Conservation (phyloP, 2,329 filamentous ascomycete species). For the Ceratocystis cacaofunesta region DNA sequence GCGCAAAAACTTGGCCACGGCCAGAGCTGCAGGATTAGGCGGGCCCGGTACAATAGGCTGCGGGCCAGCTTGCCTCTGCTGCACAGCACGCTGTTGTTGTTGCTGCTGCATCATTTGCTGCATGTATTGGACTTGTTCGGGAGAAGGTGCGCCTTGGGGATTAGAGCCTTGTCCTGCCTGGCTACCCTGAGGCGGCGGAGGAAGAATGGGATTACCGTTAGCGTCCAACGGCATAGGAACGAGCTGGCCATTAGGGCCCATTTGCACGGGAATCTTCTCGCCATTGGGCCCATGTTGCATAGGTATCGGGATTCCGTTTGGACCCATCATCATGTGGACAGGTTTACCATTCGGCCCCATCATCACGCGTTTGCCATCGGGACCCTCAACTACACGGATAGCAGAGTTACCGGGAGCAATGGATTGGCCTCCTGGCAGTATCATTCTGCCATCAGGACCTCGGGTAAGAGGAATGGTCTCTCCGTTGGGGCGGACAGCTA, state of each 20-base stretch:
- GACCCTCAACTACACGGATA: constrained; percentile 2
- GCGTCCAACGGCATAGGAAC: neutral
- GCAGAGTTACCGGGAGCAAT: neutral
- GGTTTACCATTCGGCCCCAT: constrained; percentile 4
- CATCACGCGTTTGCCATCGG: constrained; percentile 10
- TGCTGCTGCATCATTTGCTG: constrained; percentile 14
- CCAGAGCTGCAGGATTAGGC: constrained; percentile 75
- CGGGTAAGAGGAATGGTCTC: constrained; percentile 8
- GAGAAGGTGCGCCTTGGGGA: neutral
- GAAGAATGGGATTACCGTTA: neutral
- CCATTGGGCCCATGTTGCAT: constrained; percentile 3
- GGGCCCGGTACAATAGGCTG: constrained; percentile 63
- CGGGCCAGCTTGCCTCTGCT: constrained; percentile 29
- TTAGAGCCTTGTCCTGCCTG: neutral
- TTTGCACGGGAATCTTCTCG: constrained; percentile 2
- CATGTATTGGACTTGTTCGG: constrained; percentile 8
- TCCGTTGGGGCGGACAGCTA: constrained; percentile 15
- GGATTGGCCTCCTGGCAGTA: neutral
- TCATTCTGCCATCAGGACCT: constrained; percentile 1
- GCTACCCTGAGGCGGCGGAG: constrained; percentile 6
- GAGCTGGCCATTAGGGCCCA: constrained; percentile 6
- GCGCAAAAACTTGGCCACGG: constrained; percentile 76
- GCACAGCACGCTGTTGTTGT: constrained; percentile 19
- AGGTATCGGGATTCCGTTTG: constrained; percentile 2
- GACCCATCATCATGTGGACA: constrained; percentile 4